Base-by-base conservation (phyloP, 2,329 filamentous ascomycete genomes). In the Beauveria caledonica region DNA sequence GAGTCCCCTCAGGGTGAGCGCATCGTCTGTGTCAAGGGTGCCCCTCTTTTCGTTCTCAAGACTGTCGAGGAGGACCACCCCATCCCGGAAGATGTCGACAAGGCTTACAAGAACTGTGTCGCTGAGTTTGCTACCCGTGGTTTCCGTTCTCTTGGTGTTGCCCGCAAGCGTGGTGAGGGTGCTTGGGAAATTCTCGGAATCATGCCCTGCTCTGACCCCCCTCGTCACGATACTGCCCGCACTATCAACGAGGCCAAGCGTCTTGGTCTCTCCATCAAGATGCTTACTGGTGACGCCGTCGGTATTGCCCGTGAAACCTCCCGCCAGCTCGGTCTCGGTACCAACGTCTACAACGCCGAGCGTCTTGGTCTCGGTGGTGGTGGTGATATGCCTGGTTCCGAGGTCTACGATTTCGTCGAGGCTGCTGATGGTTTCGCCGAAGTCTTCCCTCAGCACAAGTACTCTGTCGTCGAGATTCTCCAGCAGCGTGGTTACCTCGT, bases 381-480 rank as follows among this genome's bases (percentile, higher is more conserved):
- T 68, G 90, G 90, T 80, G 89, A 93, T 73, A 94, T 96, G 90
- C 88, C 91, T 70, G 91, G 91, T 70, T 95, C 91, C 65, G 90
- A 95, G 77, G 89, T 96, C 60, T 95, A 94, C 77, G 91, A 96
- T 79, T 96, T 96, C 79, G 91, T 96, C 62, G 91, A 96, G 81
- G 90, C 89, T 79, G 92, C 91, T 64, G 91, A 96, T 82, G 92
- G 91, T 78, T 96, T 96, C 76, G 91, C 92, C 66, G 91, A 96
- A 74, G 91, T 96, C 62, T 95, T 94, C 82, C 91, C 91, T 68
- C 89, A 96, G 78, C 91, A 96, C 84, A 96, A 96, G 82, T 95
- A 92, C 79, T 90, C 91, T 66, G 90, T 94, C 74, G 91, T 96
- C 68, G 90, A 95, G 77, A 95, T 95, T 71, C 84, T 96, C 55